Percentiles rank a stretch among this genome's conserved stretches.
These are phyloP conservation scores for Panaeolus cyanescens DNA, from an alignment of 768 basidiomycete genomes.

Conservation along the genomic window DNA sequence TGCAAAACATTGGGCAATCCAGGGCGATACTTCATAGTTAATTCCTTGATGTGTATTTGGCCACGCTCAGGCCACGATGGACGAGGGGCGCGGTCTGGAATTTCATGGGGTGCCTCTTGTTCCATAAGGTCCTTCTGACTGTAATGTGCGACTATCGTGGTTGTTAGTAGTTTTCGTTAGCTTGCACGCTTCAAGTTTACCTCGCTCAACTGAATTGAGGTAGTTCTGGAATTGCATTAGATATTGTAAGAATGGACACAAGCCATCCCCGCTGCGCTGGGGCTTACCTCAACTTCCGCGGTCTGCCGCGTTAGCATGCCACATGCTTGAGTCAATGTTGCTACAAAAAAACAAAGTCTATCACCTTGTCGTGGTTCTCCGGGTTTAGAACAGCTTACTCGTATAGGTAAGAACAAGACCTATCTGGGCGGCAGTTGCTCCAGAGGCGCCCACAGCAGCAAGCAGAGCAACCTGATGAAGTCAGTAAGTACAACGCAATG, in stretches of 20 bases:
- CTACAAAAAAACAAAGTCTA: constrained; percentile 22
- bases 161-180: neutral
- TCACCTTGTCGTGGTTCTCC: neutral
- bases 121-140: constrained; percentile 49
- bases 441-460: constrained; percentile 54
- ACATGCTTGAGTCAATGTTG: constrained; percentile 53
- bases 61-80: constrained; percentile 66
- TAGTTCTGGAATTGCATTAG: constrained; percentile 45
- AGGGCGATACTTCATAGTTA: constrained; percentile 64
- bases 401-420: constrained; percentile 74
- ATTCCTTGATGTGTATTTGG: constrained; percentile 59
- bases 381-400: constrained; percentile 33
- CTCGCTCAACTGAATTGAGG: constrained; percentile 67
- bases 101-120: constrained; percentile 69
- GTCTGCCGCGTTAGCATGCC: constrained; percentile 57
- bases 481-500: neutral
- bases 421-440: constrained; percentile 65
- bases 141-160: constrained; percentile 52
- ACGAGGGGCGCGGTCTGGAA: constrained; percentile 54
- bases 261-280: neutral
- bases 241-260: constrained; percentile 4
- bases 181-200: constrained; percentile 23
- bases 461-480: constrained; percentile 62
- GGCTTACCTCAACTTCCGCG: constrained; percentile 63
- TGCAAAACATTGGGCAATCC: constrained; percentile 75